phyloP scores from a whole-genome alignment of 495 filamentous ascomycete genomes.

The Hypoxylon intermedium region DNA sequence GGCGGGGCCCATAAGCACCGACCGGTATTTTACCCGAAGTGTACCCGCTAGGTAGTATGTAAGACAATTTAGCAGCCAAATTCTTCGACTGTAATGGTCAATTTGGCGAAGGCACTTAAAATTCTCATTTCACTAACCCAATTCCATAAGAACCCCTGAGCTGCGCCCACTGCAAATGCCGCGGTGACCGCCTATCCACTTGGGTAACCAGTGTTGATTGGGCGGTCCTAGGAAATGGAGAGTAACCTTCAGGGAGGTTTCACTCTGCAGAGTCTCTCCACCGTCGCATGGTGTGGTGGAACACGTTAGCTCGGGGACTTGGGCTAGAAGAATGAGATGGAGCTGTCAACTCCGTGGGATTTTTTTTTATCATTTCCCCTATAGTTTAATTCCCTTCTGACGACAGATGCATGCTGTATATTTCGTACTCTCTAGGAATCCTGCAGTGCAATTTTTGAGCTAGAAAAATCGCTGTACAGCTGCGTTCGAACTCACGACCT shows the following conservation, averaged over 20 bases:
- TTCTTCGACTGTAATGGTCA: constrained; percentile 58
- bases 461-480: constrained; percentile 19
- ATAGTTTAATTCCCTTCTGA: constrained; percentile 16
- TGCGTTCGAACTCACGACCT: constrained; percentile 27
- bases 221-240: constrained; percentile 58
- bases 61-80: neutral
- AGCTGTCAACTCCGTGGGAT: constrained; percentile 54
- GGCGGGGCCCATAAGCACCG: neutral
- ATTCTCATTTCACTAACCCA: constrained; percentile 53
- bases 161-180: constrained; percentile 61
- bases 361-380: constrained; percentile 43
- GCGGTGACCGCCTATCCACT: constrained; percentile 59
- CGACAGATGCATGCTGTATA: neutral
- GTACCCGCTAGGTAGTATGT: constrained; percentile 17
- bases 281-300: constrained; percentile 61
- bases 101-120: constrained; percentile 55
- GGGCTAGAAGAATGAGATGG: constrained; percentile 55
- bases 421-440: no score
- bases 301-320: constrained; percentile 60
- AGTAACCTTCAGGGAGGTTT: constrained; percentile 57
- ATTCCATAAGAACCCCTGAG: constrained; percentile 56
- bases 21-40: constrained; percentile 4
- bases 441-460: neutral
- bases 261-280: constrained; percentile 63
- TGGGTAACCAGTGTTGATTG: constrained; percentile 59